Conservation (phyloP, 495 filamentous ascomycete genomes). For the Patellaria atrata region DNA sequence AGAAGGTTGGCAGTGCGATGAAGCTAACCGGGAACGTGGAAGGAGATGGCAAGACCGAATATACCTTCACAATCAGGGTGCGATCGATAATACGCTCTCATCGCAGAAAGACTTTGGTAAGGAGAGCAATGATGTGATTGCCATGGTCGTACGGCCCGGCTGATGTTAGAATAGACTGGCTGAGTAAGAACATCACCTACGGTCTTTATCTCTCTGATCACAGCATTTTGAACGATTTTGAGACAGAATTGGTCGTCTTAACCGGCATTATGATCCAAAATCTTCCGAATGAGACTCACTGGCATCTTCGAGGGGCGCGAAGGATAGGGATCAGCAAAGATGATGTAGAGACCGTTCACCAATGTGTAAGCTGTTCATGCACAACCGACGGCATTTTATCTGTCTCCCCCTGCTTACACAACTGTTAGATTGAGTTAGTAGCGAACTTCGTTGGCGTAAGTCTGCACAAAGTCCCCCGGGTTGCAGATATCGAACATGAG, state of each 20-base stretch:
- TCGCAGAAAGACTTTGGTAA: conserved; percentile 24
- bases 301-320: conserved; percentile 24
- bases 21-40: conserved; percentile 22
- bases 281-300: conserved; percentile 20
- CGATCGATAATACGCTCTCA: conserved; percentile 16
- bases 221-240: conserved; percentile 23
- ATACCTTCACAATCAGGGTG: conserved; percentile 20
- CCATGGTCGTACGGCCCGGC: no score
- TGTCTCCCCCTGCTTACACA: conserved; percentile 6
- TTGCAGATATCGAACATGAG: conserved; percentile 26
- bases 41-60: conserved; percentile 20
- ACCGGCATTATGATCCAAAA: conserved; percentile 28
- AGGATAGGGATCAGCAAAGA: conserved; percentile 21
- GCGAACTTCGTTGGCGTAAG: conserved; percentile 20
- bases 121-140: no score
- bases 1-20: conserved; percentile 25
- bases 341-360: conserved; percentile 25
- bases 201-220: conserved; percentile 27
- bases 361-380: conserved; percentile 20
- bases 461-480: conserved; percentile 21
- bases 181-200: conserved; percentile 26
- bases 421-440: conserved; percentile 21
- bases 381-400: neutral
- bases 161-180: conserved; percentile 18
- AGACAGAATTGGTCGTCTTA: conserved; percentile 26